Conservation (phyloP, 176 grass and related monocot species). For the Oropetium thomaeum region DNA sequence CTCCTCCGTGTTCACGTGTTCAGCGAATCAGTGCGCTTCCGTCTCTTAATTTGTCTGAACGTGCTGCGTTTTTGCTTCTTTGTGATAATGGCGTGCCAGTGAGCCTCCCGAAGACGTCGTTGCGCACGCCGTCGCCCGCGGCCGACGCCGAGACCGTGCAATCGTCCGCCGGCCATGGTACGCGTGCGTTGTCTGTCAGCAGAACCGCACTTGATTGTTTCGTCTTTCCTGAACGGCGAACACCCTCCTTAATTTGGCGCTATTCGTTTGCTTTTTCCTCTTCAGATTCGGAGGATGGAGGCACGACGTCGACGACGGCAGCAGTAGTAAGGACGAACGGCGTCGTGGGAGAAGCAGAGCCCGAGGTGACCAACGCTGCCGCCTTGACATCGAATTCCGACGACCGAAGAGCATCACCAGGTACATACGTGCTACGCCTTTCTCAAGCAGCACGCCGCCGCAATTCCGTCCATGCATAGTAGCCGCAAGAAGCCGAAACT, state of each 20-base stretch:
- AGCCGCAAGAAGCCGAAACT: not conserved
- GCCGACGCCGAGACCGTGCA: not conserved
- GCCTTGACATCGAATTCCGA: not conserved
- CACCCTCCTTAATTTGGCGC: not conserved
- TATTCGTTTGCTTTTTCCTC: not conserved
- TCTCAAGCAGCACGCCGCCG: not conserved
- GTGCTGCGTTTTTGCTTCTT: not conserved
- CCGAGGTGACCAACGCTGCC: not conserved
- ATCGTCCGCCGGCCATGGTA: not conserved
- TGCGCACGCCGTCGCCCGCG: not conserved
- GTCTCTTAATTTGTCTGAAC: not conserved
- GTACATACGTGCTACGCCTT: conserved; percentile 16
- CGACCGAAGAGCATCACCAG: not conserved
- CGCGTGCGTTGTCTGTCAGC: not conserved
- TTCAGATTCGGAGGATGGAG: conserved; percentile 38
- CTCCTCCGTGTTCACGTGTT: not conserved
- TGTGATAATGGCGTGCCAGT: not conserved
- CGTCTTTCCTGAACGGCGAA: not conserved
- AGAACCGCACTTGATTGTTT: not conserved
- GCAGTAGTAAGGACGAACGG: not conserved
- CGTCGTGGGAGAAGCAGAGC: not conserved
- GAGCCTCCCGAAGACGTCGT: not conserved
- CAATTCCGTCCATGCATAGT: too few species aligned
- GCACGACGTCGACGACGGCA: conserved; percentile 20
- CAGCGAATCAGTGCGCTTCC: not conserved